Percentiles rank a stretch among this genome's conserved stretches.
These are phyloP conservation scores for Vachellia pachyceras DNA, from an alignment of 306 rosid genomes.

Conservation along the genomic window DNA sequence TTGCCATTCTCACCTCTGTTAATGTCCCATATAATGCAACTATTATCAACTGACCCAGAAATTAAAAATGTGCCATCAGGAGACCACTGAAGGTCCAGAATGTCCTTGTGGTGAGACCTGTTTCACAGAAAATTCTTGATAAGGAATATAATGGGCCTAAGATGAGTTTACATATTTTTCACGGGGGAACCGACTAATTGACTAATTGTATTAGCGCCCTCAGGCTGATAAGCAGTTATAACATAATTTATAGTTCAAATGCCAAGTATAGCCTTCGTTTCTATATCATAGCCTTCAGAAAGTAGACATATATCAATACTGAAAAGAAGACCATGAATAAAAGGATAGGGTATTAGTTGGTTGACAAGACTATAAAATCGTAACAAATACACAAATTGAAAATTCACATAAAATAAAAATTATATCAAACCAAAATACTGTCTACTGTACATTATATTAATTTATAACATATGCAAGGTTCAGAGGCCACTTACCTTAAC, in stretches of 20 bases:
- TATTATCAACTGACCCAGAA: constrained; percentile 94
- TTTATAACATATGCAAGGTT: constrained; percentile 5
- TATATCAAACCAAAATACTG: constrained; percentile 12
- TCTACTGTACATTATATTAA: constrained; percentile 7
- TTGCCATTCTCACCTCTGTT: constrained; percentile 65
- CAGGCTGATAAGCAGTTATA: neutral
- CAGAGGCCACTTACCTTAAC: constrained; percentile 63
- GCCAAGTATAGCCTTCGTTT: neutral
- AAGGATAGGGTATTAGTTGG: neutral
- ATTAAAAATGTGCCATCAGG: constrained; percentile 67
- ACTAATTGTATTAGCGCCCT: neutral
- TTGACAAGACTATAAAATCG: neutral
- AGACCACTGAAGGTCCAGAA: constrained; percentile 93
- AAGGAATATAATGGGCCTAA: constrained; percentile 33
- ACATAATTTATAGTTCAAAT: constrained; percentile 14
- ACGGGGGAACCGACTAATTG: no score
- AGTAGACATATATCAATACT: neutral
- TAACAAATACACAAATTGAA: neutral
- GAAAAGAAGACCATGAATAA: neutral
- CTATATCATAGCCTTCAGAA: constrained; percentile 4
- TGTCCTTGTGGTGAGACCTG: constrained; percentile 92
- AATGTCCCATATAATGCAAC: constrained; percentile 93
- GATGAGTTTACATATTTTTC: neutral
- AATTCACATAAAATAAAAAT: constrained; percentile 3
- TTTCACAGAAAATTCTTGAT: constrained; percentile 41